Base-by-base conservation (phyloP, 2,329 filamentous ascomycete genomes). In the Penicillium sp. region DNA sequence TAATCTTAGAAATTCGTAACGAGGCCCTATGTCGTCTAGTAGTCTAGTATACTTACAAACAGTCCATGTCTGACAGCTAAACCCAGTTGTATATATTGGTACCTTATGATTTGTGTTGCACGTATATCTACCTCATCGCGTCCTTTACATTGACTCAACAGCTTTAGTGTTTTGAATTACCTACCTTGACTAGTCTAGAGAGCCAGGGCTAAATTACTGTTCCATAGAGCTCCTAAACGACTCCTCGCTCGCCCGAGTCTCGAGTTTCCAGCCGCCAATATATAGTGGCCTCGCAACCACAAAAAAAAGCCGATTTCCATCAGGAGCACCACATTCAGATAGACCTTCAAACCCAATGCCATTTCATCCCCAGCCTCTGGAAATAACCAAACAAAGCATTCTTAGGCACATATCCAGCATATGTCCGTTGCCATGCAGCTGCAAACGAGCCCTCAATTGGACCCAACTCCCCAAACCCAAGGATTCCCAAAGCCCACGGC, bases 361-460 rank as follows among this genome's bases (percentile, higher is more conserved):
- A 69, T 17, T 55, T 66, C 75, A 79, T 79, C 0, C 77, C 77
- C 57, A 80, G 60, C 13, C 74, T 67, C 69, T 80, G 77, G 33
- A 80, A 73, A 50, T 70, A 80, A 2, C 71, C 71, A 57, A 78
- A 78, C n/a, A 80, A 59, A 5, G 76, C 75, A 0, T 68, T 69
- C 57, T 73, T 73, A 8, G 37, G 50, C 12, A 52, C 37, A 43
- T 52, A 35, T 23, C 38, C 37, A 52, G 27, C 27, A 33, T 78
- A 79, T 1, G 52, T 61, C 0, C 68, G 58, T 62, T 78, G 73
- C 75, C 77, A 80, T 60, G 58, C 64, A 1, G 77, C 71, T 15
- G 78, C 78, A 52, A 78, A 79, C 3, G 69, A 67, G 6, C 68
- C 67, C 56, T 65, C 64, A 31, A 69, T 45, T 1, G 64, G 63